Evolutionary conservation across 768 basidiomycete species (phyloP).

Genomic region (Hericium alpestre): DNA sequence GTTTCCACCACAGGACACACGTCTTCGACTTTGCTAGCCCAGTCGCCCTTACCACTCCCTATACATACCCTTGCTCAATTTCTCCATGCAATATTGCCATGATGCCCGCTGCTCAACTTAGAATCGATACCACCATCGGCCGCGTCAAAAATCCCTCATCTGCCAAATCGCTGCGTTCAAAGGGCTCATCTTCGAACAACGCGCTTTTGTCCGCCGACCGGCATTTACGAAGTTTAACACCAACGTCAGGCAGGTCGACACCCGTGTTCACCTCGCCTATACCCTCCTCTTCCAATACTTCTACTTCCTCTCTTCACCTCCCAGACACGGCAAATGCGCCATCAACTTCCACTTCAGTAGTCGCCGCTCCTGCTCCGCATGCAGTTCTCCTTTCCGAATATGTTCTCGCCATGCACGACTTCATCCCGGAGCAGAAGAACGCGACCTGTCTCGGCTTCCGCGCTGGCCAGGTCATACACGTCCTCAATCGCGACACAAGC

Average conservation of each 20-base stretch:
- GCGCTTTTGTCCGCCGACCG: constrained; percentile 4
- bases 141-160: constrained; percentile 14
- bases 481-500: constrained; percentile 68
- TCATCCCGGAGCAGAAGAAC: constrained; percentile 56
- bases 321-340: constrained; percentile 11
- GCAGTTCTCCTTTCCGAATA: constrained; percentile 40
- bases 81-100: constrained; percentile 10
- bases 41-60: neutral
- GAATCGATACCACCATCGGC: constrained; percentile 23
- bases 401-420: constrained; percentile 91
- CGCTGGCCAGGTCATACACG: constrained; percentile 84
- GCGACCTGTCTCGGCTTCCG: constrained; percentile 81
- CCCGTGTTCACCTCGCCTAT: constrained; percentile 6
- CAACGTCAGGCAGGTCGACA: constrained; percentile 10
- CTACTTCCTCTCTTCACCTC: constrained; percentile 16
- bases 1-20: neutral
- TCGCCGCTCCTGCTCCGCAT: constrained; percentile 11
- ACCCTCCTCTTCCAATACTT: constrained; percentile 12
- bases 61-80: constrained; percentile 4
- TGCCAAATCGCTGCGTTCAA: constrained; percentile 7
- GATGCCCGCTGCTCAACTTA: constrained; percentile 20
- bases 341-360: constrained; percentile 15
- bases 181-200: neutral
- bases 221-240: constrained; percentile 8
- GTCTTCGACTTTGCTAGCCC: neutral